Conservation (phyloP, 2,329 filamentous ascomycete genomes). For the Cladosporium velox region DNA sequence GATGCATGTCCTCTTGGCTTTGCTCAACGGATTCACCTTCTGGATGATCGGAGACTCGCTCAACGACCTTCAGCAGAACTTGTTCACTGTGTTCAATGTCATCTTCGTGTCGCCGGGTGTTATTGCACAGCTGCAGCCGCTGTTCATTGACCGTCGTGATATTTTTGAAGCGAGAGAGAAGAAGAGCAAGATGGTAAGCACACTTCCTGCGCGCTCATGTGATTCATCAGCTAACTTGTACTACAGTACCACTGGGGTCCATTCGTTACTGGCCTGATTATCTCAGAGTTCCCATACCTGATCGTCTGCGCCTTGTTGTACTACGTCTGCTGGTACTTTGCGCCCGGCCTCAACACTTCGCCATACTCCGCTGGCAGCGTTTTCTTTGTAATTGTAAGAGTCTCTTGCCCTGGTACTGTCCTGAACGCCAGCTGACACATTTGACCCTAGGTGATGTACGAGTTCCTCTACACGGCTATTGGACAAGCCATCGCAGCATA, state of each 20-base stretch:
- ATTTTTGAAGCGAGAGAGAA: slow-evolving; percentile 62
- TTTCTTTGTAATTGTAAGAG: slow-evolving; percentile 39
- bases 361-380: slow-evolving; percentile 51
- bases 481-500: slow-evolving; percentile 59
- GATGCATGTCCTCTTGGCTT: slow-evolving; percentile 53
- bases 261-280: slow-evolving; percentile 69
- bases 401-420: slow-evolving; percentile 31
- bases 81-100: slow-evolving; percentile 40
- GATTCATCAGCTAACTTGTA: slow-evolving; percentile 28
- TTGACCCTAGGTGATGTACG: slow-evolving; percentile 51
- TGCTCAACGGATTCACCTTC: slow-evolving; percentile 53
- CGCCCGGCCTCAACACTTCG: slow-evolving; percentile 44
- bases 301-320: slow-evolving; percentile 57
- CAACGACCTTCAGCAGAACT: slow-evolving; percentile 41
- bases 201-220: neutral
- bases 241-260: slow-evolving; percentile 67
- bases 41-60: slow-evolving; percentile 44
- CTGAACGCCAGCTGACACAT: neutral
- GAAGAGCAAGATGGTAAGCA: slow-evolving; percentile 58
- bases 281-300: slow-evolving; percentile 70
- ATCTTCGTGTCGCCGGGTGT: slow-evolving; percentile 45
- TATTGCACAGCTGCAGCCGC: slow-evolving; percentile 60
- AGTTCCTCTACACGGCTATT: slow-evolving; percentile 56
- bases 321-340: slow-evolving; percentile 43
- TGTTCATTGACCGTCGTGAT: slow-evolving; percentile 59